Percentiles rank a stretch among this genome's conserved stretches.
Conservation (phyloP, 2,329 filamentous ascomycete genomes). For the Talaromyces sp. region DNA sequence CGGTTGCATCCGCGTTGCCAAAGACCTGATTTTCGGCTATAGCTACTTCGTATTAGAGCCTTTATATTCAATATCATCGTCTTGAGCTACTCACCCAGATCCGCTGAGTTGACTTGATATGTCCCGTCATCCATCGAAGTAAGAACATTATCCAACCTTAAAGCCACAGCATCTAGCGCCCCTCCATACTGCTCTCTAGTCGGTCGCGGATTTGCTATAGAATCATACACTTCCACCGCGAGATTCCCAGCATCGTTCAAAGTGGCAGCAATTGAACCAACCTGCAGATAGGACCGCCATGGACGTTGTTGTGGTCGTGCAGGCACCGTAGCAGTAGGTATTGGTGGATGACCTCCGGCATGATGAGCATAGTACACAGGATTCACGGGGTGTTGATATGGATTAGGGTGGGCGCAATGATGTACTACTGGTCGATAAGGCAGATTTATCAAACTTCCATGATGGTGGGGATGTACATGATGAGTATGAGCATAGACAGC, state of each 20-base stretch:
- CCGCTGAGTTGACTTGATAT: background rate
- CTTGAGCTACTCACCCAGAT: conserved; percentile 9
- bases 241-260: conserved; percentile 16
- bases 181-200: conserved; percentile 8
- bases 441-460: background rate
- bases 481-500: background rate
- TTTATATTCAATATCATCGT: background rate
- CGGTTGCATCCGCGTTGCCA: background rate
- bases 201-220: background rate
- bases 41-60: background rate
- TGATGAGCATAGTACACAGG: background rate
- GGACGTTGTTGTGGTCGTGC: background rate
- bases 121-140: conserved; percentile 19
- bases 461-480: background rate
- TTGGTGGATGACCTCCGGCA: background rate
- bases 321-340: background rate
- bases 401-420: background rate
- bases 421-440: background rate
- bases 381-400: background rate
- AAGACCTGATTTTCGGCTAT: background rate
- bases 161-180: conserved; percentile 12
- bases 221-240: conserved; percentile 14
- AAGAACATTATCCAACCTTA: conserved; percentile 15
- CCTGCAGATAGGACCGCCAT: conserved; percentile 6
- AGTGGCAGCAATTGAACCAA: conserved; percentile 10